These are phyloP conservation scores for Grammothele lineata DNA, from an alignment of 768 basidiomycete genomes.

Conservation along the genomic window DNA sequence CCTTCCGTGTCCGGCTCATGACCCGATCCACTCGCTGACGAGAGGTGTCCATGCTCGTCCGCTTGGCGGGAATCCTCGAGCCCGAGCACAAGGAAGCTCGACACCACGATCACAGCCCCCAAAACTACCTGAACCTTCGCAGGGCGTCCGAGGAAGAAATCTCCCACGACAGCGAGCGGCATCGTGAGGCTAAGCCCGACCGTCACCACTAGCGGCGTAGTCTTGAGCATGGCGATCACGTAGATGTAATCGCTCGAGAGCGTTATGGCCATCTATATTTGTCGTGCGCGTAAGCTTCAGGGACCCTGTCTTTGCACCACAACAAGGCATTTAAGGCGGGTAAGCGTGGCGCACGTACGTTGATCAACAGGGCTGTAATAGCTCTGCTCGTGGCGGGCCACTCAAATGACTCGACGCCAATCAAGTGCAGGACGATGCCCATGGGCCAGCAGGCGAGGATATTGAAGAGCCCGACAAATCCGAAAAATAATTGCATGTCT, in stretches of 20 bases:
- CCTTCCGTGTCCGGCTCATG: slow-evolving; percentile 10
- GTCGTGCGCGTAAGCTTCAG: not conserved
- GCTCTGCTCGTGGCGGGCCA: slow-evolving; percentile 51
- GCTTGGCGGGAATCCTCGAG: slow-evolving; percentile 39
- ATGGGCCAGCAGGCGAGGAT: slow-evolving; percentile 73
- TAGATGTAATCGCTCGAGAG: slow-evolving; percentile 83
- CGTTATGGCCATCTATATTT: slow-evolving; percentile 72
- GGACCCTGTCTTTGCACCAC: not conserved
- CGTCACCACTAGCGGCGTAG: slow-evolving; percentile 90
- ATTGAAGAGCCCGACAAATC: slow-evolving; percentile 89
- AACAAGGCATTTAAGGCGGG: no score
- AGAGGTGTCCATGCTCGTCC: slow-evolving; percentile 17
- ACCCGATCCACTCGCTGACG: slow-evolving; percentile 13
- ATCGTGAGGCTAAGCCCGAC: slow-evolving; percentile 92
- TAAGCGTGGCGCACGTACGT: slow-evolving; percentile 37
- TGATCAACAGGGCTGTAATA: slow-evolving; percentile 48
- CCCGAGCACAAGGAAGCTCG: slow-evolving; percentile 75
- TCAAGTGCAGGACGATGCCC: slow-evolving; percentile 69
- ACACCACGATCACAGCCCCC: slow-evolving; percentile 74
- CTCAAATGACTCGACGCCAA: slow-evolving; percentile 71
- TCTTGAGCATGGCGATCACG: slow-evolving; percentile 92
- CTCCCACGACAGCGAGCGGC: slow-evolving; percentile 85
- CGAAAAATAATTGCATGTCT: slow-evolving; percentile 94
- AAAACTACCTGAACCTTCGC: slow-evolving; percentile 55
- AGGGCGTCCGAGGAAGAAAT: slow-evolving; percentile 59